A percentile compares a stretch with the other conserved stretches of the same genome.
Evolutionary conservation across 2,329 filamentous ascomycete genomes (phyloP).

Genomic region (Teratosphaeria nubilosa): DNA sequence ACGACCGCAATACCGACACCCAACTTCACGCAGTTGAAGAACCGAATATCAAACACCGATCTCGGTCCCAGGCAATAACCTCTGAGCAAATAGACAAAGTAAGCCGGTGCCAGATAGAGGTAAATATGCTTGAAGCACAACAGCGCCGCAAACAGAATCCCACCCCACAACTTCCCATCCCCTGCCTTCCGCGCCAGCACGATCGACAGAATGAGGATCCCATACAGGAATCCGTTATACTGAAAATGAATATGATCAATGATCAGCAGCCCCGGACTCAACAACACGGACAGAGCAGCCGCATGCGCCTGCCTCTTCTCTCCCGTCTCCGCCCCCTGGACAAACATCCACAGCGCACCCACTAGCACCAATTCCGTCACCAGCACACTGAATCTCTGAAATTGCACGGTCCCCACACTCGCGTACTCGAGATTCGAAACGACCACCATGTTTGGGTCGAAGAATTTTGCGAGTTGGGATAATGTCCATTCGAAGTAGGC

Average conservation of each 20-base stretch:
- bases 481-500: conserved; percentile 93
- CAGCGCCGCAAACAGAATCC: conserved; percentile 71
- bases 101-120: conserved; percentile 88
- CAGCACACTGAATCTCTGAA: conserved; percentile 84
- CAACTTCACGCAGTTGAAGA: conserved; percentile 74
- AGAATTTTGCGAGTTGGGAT: conserved; percentile 66
- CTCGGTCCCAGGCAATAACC: conserved; percentile 74
- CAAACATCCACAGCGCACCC: conserved; percentile 71
- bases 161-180: conserved; percentile 66
- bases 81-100: conserved; percentile 87
- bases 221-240: conserved; percentile 97
- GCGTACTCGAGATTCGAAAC: conserved; percentile 74
- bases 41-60: conserved; percentile 64
- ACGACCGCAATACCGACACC: conserved; percentile 61
- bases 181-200: conserved; percentile 62
- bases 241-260: conserved; percentile 99
- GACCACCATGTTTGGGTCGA: conserved; percentile 72
- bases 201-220: conserved; percentile 75
- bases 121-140: conserved; percentile 98
- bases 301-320: conserved; percentile 73
- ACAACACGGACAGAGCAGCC: conserved; percentile 75
- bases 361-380: conserved; percentile 72
- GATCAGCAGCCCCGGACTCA: conserved; percentile 87
- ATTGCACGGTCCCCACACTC: conserved; percentile 89
- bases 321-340: conserved; percentile 56